Evolutionary conservation across 805 yeast species (phyloP).

Genomic region (Wilhelminamyces savonicus): DNA sequence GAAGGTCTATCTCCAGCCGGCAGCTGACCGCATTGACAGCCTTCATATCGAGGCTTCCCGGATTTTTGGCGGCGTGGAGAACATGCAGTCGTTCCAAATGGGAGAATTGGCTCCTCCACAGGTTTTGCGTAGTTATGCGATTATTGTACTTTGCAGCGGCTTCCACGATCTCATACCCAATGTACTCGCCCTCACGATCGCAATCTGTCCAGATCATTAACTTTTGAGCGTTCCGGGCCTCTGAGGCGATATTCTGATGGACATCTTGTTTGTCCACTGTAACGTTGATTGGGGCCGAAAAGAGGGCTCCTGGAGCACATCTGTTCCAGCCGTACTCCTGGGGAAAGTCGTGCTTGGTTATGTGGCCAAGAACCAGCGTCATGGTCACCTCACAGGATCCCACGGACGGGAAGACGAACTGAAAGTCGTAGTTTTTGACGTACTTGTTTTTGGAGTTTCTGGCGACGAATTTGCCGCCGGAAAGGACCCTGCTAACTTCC

Average conservation of each 20-base stretch:
- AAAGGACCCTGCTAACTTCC: slow-evolving; percentile 66
- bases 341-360: slow-evolving; percentile 61
- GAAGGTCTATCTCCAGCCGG: slow-evolving; percentile 78
- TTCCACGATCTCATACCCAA: slow-evolving; percentile 74
- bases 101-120: slow-evolving; percentile 76
- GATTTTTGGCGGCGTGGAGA: slow-evolving; percentile 64
- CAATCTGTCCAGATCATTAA: slow-evolving; percentile 98
- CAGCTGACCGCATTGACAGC: slow-evolving; percentile 82
- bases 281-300: slow-evolving; percentile 61
- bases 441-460: slow-evolving; percentile 51
- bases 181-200: slow-evolving; percentile 93
- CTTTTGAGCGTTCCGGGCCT: slow-evolving; percentile 53
- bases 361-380: slow-evolving; percentile 91
- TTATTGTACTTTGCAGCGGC: slow-evolving; percentile 56
- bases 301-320: slow-evolving; percentile 57
- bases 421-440: slow-evolving; percentile 75
- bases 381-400: slow-evolving; percentile 78
- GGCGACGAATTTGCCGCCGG: slow-evolving; percentile 58
- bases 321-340: slow-evolving; percentile 58
- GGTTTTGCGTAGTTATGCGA: slow-evolving; percentile 38
- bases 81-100: slow-evolving; percentile 79
- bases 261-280: slow-evolving; percentile 38
- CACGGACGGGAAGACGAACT: slow-evolving; percentile 51
- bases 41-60: slow-evolving; percentile 54
- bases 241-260: slow-evolving; percentile 59